Percentiles rank a stretch among this genome's conserved stretches.
Evolutionary conservation across 179 eudicot species (phyloP).

Genomic region (Camellia oleifera): DNA sequence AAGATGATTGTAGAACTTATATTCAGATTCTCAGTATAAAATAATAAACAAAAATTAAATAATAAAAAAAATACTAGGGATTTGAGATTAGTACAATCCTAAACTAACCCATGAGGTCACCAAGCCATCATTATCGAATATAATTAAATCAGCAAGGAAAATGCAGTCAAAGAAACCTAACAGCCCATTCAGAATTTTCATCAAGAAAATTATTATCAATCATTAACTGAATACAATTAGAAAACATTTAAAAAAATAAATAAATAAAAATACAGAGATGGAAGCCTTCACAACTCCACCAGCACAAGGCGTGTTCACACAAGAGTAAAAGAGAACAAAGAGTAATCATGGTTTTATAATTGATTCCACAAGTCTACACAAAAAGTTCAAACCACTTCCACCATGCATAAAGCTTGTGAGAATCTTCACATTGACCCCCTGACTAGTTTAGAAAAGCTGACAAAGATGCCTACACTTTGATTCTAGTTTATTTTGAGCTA

Average conservation of each 20-base stretch:
- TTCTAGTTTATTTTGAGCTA: not conserved
- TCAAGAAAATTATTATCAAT: not conserved
- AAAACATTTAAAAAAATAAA: not conserved
- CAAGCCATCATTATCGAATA: not conserved
- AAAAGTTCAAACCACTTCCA: not conserved
- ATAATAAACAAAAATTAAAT: not conserved
- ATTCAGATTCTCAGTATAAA: not conserved
- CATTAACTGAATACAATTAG: not conserved
- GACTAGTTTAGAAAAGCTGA: slow-evolving; percentile 2
- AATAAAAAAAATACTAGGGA: not conserved
- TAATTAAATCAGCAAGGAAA: not conserved
- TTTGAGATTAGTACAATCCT: not conserved
- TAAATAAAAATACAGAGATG: not conserved
- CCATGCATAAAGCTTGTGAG: not conserved
- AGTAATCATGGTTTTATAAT: not conserved
- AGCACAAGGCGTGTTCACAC: not conserved
- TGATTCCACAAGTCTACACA: not conserved
- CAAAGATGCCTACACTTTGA: not conserved
- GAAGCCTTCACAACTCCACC: not conserved
- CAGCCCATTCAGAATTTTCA: not conserved
- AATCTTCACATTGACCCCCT: not conserved
- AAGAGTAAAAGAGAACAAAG: not conserved
- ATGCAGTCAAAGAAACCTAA: not conserved
- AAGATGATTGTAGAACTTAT: not conserved
- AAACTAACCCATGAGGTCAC: not conserved